These are phyloP conservation scores for Mangifera indica DNA, from an alignment of 345 rosid genomes.

Conservation along the genomic window DNA sequence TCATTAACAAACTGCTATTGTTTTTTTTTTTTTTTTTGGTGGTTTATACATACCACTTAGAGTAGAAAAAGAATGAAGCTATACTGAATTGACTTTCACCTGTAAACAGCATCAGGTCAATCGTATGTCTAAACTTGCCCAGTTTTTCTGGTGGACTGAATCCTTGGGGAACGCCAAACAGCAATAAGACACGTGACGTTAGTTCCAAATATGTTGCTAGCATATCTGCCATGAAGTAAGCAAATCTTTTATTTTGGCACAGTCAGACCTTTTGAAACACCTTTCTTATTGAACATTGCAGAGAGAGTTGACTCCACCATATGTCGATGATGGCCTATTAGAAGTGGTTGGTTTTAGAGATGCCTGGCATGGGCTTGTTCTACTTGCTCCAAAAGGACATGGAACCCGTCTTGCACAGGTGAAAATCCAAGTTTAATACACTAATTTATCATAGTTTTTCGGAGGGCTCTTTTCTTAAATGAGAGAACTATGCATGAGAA, in stretches of 20 bases:
- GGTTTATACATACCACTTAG: neutral
- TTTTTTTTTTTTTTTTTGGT: too few relatives aligned
- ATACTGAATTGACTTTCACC: neutral
- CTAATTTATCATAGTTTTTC: neutral
- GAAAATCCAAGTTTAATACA: conserved; percentile 3
- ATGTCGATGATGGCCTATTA: conserved; percentile 76
- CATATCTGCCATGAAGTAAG: neutral
- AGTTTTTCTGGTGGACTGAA: conserved; percentile 92
- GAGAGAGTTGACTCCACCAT: conserved; percentile 77
- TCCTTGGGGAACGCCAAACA: conserved; percentile 88
- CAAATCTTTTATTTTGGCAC: neutral
- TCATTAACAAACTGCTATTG: neutral
- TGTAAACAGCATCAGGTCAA: conserved; percentile 71
- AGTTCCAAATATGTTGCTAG: conserved; percentile 19
- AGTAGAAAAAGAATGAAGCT: neutral
- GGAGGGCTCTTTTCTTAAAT: neutral
- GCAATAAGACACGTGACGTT: conserved; percentile 48
- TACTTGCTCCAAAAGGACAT: conserved; percentile 80
- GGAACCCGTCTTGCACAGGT: conserved; percentile 96
- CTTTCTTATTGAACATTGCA: conserved; percentile 29
- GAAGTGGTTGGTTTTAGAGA: conserved; percentile 92
- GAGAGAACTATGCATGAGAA: too few relatives aligned
- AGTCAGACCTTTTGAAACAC: neutral
- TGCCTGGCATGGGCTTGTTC: conserved; percentile 95
- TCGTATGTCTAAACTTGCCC: conserved; percentile 85